Evolutionary conservation across 2,329 filamentous ascomycete species (phyloP), one percentile per base, ranked within the genome.

Genomic region (Curvularia eragrostidis): DNA sequence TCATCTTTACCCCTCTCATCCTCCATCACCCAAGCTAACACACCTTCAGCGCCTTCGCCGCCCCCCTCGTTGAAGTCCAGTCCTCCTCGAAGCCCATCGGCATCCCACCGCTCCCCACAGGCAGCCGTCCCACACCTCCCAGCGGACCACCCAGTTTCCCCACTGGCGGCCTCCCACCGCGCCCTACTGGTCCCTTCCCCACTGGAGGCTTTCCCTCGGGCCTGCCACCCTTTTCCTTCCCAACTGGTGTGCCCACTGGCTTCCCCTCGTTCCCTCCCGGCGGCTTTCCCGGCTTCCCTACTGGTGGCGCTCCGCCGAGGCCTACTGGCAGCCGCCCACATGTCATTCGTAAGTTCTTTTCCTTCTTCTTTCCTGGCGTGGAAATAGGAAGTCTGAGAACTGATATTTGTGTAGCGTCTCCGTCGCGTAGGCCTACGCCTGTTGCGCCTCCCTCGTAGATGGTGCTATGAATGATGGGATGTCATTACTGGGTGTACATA

Each of bases 11-110:
- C n/a, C 26, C 18, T 12, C 10, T 19, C 48, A 30, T 38, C 2
- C 32, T 23, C 32, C 32, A 6, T 36, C 13, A 5, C n/a, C 13
- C 32, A 36, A 36, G 43, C 54, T 58, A 42, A 61, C 47, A 54
- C 7, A 34, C 36, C 5, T 28, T 3, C 53, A 64, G 61, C 46
- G 59, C 56, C 48, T 7, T 64, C n/a, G 59, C 61, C 28, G 53
- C 61, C 12, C 61, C 61, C 23, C 19, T 64, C 28, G 18, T 56
- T 12, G 48, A 56, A 21, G 58, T 46, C 18, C 58, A 61, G 39
- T 49, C 21, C 30, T 41, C 47, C 23, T 34, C 43, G 13, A 7
- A 4, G 32, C 39, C 60, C 15, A 24, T 52, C 12, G 44, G 42
- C 10, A 26, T 53, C 21, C 56, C 59, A 7, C 43, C 36, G 36